phyloP scores from a whole-genome alignment of 2,329 filamentous ascomycete species.

The Hymenoscyphus occultus region DNA sequence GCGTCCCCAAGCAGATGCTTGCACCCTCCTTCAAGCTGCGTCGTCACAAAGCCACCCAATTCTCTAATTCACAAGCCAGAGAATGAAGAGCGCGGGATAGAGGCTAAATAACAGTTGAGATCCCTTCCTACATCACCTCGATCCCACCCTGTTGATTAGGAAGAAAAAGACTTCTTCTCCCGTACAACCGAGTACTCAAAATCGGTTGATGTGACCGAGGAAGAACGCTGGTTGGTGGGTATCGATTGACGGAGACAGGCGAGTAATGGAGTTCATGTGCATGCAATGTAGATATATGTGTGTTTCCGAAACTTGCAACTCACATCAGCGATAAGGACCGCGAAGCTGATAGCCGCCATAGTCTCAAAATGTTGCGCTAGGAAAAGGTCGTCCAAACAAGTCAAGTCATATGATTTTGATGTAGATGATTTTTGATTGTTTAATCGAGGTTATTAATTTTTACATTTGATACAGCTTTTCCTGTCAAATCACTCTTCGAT shows the following conservation, averaged over 20 bases:
- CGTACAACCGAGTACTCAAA: conserved; percentile 3
- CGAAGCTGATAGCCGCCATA: not conserved
- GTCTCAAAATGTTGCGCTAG: not conserved
- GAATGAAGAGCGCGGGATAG: conserved; percentile 9
- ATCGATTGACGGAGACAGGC: not conserved
- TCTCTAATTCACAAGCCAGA: not conserved
- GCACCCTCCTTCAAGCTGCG: not conserved
- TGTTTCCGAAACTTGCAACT: not conserved
- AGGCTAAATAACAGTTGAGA: conserved; percentile 8
- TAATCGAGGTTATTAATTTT: conserved; percentile 3
- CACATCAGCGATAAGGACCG: not conserved
- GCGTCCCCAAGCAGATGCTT: not conserved
- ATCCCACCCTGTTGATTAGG: not conserved
- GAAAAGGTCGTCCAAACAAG: not conserved
- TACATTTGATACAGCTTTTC: conserved; percentile 4
- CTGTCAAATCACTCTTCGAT: not conserved
- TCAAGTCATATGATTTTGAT: not conserved
- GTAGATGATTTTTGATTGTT: not conserved
- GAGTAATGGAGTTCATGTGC: conserved; percentile 3
- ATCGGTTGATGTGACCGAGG: conserved; percentile 2
- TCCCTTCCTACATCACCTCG: not conserved
- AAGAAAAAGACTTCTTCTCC: not conserved
- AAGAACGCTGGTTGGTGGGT: not conserved
- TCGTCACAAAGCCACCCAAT: not conserved
- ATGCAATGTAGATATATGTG: not conserved